phyloP scores from a whole-genome alignment of 768 basidiomycete genomes.

The Galerina sulciceps region DNA sequence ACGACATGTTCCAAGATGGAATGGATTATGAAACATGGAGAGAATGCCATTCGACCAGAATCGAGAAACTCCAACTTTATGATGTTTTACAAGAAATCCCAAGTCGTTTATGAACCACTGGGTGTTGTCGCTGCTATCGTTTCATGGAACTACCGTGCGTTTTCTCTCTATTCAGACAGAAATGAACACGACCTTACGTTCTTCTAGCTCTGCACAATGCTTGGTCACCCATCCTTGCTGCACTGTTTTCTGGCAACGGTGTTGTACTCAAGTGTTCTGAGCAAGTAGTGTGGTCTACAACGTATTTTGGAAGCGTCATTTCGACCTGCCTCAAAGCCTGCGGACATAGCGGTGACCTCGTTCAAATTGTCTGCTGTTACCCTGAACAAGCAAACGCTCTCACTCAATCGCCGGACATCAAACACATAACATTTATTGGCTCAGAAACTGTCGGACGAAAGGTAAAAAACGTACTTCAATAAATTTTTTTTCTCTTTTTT shows the following conservation, averaged over 20 bases:
- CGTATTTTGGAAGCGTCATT: conserved; percentile 82
- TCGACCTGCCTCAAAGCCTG: conserved; percentile 76
- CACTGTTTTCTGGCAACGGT: conserved; percentile 89
- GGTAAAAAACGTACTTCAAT: conserved; percentile 39
- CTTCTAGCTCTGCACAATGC: conserved; percentile 87
- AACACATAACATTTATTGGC: conserved; percentile 95
- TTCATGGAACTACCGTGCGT: conserved; percentile 91
- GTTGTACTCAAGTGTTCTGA: conserved; percentile 93
- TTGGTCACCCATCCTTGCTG: conserved; percentile 91
- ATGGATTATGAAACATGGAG: conserved; percentile 88
- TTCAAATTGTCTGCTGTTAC: conserved; percentile 92
- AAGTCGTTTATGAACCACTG: conserved; percentile 87
- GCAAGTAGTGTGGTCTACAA: conserved; percentile 89
- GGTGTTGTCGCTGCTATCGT: conserved; percentile 94
- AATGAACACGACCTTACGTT: not conserved
- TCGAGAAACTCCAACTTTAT: conserved; percentile 68
- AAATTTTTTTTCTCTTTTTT: not conserved
- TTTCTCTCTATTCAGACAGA: not conserved
- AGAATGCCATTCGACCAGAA: conserved; percentile 74
- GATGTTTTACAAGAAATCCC: conserved; percentile 75
- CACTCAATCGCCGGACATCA: conserved; percentile 78
- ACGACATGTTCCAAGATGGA: conserved; percentile 96
- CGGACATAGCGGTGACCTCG: conserved; percentile 82
- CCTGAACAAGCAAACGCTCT: conserved; percentile 86
- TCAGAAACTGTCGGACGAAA: conserved; percentile 79